A percentile compares a stretch with the other conserved stretches of the same genome.
phyloP scores from a whole-genome alignment of 1,284 basidiomycete species.

The Exobasidium rhododendri region DNA sequence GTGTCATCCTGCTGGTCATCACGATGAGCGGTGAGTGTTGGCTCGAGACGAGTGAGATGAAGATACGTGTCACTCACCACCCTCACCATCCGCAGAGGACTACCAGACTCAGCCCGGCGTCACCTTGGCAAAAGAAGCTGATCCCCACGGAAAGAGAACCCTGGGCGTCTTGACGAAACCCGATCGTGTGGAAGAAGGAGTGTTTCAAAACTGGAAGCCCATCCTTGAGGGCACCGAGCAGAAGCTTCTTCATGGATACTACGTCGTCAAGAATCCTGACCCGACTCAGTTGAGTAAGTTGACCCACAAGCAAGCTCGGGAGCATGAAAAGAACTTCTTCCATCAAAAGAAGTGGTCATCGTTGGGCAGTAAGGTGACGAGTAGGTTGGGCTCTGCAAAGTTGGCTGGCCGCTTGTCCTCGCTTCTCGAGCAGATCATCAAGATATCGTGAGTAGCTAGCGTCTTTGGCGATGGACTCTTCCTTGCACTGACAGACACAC shows the following conservation, averaged over 20 bases:
- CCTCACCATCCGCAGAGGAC: not conserved
- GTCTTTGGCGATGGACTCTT: no score
- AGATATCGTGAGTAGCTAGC: no score
- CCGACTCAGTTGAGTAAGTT: not conserved
- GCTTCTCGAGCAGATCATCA: not conserved
- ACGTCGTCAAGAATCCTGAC: not conserved
- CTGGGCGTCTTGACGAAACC: conserved; percentile 2
- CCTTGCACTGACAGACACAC: no score
- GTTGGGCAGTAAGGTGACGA: not conserved
- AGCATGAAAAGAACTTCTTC: not conserved
- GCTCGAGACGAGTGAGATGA: not conserved
- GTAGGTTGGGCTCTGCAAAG: not conserved
- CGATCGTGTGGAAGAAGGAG: not conserved
- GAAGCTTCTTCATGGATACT: not conserved
- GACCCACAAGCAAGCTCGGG: not conserved
- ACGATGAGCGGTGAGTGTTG: not conserved
- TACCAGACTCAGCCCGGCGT: not conserved
- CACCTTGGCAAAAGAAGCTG: not conserved
- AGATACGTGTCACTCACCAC: not conserved
- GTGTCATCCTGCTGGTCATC: not conserved
- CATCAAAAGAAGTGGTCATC: not conserved
- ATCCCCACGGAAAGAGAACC: not conserved
- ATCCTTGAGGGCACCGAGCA: not conserved
- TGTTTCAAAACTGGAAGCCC: not conserved
- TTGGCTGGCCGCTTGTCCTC: not conserved